phyloP scores from a whole-genome alignment of 2,329 filamentous ascomycete genomes.

The Leptosphaerulina australis region DNA sequence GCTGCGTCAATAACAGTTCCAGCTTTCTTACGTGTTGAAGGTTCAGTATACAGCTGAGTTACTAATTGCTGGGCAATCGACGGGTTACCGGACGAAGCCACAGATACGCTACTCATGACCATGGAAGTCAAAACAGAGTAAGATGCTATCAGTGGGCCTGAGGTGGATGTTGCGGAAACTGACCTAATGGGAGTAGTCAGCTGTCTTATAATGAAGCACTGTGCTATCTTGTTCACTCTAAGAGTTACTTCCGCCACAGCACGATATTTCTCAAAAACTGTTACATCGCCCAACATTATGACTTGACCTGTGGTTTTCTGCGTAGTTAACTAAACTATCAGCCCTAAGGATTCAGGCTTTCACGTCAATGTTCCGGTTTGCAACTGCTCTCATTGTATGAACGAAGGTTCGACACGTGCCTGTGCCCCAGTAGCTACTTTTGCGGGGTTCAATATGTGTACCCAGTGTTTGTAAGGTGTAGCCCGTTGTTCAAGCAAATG shows the following conservation, averaged over 20 bases:
- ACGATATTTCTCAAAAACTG: neutral
- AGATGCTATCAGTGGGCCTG: neutral
- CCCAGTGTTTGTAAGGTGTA: neutral
- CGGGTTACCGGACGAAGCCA: neutral
- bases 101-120: neutral
- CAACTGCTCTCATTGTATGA: neutral
- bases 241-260: neutral
- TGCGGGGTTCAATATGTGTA: neutral
- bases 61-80: neutral
- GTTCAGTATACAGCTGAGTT: neutral
- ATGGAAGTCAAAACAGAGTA: neutral
- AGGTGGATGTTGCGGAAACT: neutral
- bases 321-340: neutral
- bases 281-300: neutral
- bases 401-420: neutral
- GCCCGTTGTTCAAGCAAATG: neutral
- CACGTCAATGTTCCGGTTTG: too few relatives aligned
- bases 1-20: conserved; percentile 8
- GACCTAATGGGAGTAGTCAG: neutral
- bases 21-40: conserved; percentile 4
- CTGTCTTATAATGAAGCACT: neutral
- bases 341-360: neutral
- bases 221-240: neutral
- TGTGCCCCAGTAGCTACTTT: neutral
- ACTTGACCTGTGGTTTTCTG: neutral